Base-by-base conservation (phyloP, 225 moss, liverwort and hornwort species). In the Polytrichum formosum region DNA sequence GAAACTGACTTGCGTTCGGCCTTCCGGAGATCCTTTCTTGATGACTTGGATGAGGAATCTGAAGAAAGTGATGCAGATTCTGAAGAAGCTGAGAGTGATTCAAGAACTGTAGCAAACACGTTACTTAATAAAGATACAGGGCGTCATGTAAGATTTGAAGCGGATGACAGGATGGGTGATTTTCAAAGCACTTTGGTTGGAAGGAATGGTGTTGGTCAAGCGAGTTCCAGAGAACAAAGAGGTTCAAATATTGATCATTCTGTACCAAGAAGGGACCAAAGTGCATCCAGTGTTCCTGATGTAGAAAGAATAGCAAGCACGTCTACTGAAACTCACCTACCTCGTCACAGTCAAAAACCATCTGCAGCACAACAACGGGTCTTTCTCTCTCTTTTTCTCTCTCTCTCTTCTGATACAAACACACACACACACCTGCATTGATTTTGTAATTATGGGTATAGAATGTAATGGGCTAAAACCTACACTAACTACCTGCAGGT, bases 281-380 rank as follows among this genome's bases (percentile, higher is more conserved):
- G 46, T 19, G 75, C 65, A 26, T 76, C 75, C 17, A 54, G 58
- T 54, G 79, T 73, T 64, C 58, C 67, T 5, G 68, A 76, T 28
- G 46, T 26, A 22, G 77, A 82, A 72, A 65, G 63, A 4, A 20
- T 55, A 6, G 55, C 72, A 28, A 69, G 64, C 13, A 6, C 60
- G 7, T 70, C 69, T 64, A 25, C 70, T 70, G 0, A 63, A 62
- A 64, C 69, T 56, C 75, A 75, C 61, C 73, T 82, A 64, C 82
- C 73, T 5, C 70, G 75, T 7, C 73, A 25, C 18, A 31, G 68
- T 68, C 10, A 66, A 8, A 67, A 61, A 53, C 70, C 81, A 5
- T 84, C 84, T 18, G 67, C 72, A 69, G 72, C 76, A 72, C 83
- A 78, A 46, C 70, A 69, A 70, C 84, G 84, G 87, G 87, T 87